Conservation (phyloP, 495 filamentous ascomycete genomes). For the Penicillium lagena region DNA sequence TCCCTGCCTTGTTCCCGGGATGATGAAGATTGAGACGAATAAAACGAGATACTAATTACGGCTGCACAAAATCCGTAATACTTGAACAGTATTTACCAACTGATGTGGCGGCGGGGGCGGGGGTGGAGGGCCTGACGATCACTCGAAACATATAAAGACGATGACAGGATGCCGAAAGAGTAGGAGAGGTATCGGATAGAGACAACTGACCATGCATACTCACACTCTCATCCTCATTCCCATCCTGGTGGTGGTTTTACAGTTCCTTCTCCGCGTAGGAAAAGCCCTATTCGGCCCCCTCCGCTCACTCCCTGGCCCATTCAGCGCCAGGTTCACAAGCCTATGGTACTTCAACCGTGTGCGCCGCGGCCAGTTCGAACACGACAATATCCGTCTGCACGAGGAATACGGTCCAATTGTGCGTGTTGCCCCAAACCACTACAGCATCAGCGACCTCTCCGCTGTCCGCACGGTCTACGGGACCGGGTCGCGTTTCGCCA, state of each 20-base stretch:
- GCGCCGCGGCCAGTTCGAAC: slow-evolving; percentile 34
- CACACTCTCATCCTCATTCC: slow-evolving; percentile 3
- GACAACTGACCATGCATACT: slow-evolving; percentile 4
- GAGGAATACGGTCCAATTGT: slow-evolving; percentile 33
- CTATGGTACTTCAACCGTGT: slow-evolving; percentile 48
- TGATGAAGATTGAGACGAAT: not conserved
- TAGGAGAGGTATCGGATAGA: no score
- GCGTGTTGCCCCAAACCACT: slow-evolving; percentile 42
- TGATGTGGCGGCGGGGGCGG: slow-evolving; percentile 21
- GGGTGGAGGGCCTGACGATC: slow-evolving; percentile 5
- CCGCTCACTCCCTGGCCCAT: slow-evolving; percentile 44
- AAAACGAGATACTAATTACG: no score
- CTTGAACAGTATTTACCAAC: not conserved
- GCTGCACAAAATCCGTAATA: no score
- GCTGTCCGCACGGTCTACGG: slow-evolving; percentile 42
- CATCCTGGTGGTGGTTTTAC: slow-evolving; percentile 3
- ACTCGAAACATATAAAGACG: not conserved
- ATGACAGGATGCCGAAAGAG: no score
- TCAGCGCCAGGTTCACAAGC: slow-evolving; percentile 46
- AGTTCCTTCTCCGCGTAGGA: slow-evolving; percentile 11
- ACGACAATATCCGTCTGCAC: slow-evolving; percentile 42
- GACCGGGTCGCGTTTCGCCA: slow-evolving; percentile 29
- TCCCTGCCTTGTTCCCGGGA: not conserved
- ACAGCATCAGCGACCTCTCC: slow-evolving; percentile 39
- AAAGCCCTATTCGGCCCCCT: slow-evolving; percentile 25